Percentiles rank a stretch among this genome's conserved stretches.
These are phyloP conservation scores for Rhizophagus clarus DNA, from an alignment of 192 early-diverging fungal species.

Conservation along the genomic window DNA sequence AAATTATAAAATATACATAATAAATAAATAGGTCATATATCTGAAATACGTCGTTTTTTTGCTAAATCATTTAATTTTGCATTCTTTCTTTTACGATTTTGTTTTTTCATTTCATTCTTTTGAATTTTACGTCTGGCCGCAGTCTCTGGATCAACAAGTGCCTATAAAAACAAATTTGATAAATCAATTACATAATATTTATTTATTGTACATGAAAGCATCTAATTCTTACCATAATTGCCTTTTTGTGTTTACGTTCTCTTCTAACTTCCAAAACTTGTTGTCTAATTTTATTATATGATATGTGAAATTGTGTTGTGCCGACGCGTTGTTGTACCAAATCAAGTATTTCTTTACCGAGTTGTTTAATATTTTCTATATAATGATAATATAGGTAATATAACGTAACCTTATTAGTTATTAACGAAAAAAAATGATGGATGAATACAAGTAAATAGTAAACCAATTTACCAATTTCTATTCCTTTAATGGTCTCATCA, in stretches of 20 bases:
- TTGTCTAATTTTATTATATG: constrained; percentile 69
- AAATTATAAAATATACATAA: too few species aligned
- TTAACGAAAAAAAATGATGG: too few species aligned
- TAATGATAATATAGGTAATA: too few species aligned
- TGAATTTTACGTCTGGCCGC: constrained; percentile 68
- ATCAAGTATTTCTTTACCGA: constrained; percentile 81
- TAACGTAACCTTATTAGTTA: constrained; percentile 16
- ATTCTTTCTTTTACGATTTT: constrained; percentile 69
- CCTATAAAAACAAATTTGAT: constrained; percentile 35
- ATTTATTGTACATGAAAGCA: not conserved
- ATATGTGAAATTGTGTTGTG: constrained; percentile 65
- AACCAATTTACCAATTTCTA: constrained; percentile 57
- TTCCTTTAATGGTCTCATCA: constrained; percentile 67
- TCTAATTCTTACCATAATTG: constrained; percentile 50
- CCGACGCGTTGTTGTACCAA: constrained; percentile 76
- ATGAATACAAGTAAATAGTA: not conserved
- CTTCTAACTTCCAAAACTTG: constrained; percentile 62
- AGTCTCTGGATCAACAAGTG: constrained; percentile 75
- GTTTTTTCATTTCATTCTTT: constrained; percentile 73
- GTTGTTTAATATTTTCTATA: constrained; percentile 69
- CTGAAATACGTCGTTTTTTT: constrained; percentile 42
- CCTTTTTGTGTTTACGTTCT: constrained; percentile 64
- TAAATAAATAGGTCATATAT: not conserved
- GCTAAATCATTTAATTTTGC: constrained; percentile 54
- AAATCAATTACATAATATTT: not conserved